Evolutionary conservation across 179 eudicot genomes (phyloP).

Genomic region (Beta lomatogona): DNA sequence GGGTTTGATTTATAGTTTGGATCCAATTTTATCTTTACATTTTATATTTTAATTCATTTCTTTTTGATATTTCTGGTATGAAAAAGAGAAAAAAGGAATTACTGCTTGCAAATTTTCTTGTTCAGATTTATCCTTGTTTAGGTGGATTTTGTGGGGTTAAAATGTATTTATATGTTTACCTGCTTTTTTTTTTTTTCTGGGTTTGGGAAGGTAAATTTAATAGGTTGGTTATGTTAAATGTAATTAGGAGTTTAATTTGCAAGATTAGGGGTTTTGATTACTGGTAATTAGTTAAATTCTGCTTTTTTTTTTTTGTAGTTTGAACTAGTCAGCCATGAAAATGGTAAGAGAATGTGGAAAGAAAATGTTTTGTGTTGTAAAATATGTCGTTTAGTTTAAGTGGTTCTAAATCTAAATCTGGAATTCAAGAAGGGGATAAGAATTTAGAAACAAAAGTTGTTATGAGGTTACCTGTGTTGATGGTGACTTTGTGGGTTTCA

Average conservation of each 20-base stretch:
- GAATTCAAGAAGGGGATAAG: slow-evolving; percentile 3
- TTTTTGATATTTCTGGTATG: too few species aligned
- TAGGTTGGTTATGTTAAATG: background rate
- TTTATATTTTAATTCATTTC: too few species aligned
- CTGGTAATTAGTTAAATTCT: background rate
- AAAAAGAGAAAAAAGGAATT: background rate
- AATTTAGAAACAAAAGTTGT: slow-evolving; percentile 21
- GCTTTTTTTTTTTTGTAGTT: background rate
- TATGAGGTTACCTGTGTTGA: slow-evolving; percentile 23
- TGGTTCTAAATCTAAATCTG: background rate
- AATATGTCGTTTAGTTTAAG: slow-evolving; percentile 1
- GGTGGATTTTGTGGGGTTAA: background rate
- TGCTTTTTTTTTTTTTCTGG: background rate
- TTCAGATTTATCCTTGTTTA: background rate
- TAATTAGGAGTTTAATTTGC: background rate
- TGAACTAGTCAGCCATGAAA: slow-evolving; percentile 23
- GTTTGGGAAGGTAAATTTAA: background rate
- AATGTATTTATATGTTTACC: background rate
- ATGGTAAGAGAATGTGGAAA: background rate
- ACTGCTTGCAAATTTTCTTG: background rate
- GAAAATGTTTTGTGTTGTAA: background rate
- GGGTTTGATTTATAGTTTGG: background rate
- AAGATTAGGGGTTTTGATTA: background rate
- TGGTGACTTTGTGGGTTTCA: slow-evolving; percentile 26
- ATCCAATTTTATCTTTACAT: background rate